Evolutionary conservation across 768 basidiomycete species (phyloP).

Genomic region (Dacryopinax primogenitus): DNA sequence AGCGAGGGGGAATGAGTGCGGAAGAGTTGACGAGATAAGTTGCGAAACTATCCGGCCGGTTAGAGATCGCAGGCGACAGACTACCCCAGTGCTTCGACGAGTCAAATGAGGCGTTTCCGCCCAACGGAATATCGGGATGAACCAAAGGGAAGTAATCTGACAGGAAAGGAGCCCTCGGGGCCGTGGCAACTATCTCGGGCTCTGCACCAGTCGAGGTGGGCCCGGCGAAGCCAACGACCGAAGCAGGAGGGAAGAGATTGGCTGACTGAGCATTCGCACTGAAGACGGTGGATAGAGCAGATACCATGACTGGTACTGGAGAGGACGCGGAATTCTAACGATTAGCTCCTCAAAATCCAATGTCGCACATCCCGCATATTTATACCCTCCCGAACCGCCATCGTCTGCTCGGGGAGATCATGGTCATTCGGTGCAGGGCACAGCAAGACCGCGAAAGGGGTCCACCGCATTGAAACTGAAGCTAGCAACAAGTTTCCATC

Average conservation of each 20-base stretch:
- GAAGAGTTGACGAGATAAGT: neutral
- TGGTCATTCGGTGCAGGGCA: no score
- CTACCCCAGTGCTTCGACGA: neutral
- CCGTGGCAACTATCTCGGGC: conserved; percentile 56
- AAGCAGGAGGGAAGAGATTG: conserved; percentile 32
- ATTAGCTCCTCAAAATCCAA: no score
- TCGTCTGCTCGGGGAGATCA: no score
- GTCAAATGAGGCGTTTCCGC: neutral
- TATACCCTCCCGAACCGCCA: no score
- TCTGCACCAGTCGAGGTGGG: conserved; percentile 57
- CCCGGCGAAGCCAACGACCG: conserved; percentile 36
- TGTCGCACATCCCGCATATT: neutral
- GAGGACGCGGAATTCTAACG: no score
- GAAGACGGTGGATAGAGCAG: neutral
- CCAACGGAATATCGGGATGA: conserved; percentile 26
- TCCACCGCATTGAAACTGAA: no score
- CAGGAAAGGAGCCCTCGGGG: conserved; percentile 51
- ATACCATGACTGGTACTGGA: neutral
- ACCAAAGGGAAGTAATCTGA: conserved; percentile 38
- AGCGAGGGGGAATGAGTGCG: neutral
- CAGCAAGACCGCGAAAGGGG: no score
- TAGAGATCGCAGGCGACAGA: neutral
- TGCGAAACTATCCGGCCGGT: neutral
- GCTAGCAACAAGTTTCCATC: no score
- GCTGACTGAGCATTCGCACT: neutral